A percentile compares a stretch with the other conserved stretches of the same genome.
Conservation (phyloP, 108 stramenopile genomes). For the Stephanodiscus minutulus region DNA sequence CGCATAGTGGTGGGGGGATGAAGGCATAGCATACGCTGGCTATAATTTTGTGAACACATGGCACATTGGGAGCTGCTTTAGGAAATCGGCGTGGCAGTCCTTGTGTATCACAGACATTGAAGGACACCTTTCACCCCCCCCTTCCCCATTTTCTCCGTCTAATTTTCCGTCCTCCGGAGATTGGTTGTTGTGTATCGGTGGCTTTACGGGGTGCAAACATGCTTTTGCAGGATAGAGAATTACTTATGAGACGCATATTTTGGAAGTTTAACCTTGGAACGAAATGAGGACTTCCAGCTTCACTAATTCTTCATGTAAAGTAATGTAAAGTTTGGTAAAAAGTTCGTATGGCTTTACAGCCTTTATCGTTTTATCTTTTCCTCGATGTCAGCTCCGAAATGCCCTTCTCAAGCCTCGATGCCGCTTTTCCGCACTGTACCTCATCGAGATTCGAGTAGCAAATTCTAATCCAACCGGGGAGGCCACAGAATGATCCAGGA, state of each 20-base stretch:
- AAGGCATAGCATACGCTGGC: neutral
- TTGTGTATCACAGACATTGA: neutral
- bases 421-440: slow-evolving; percentile 60
- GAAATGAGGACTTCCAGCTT: neutral
- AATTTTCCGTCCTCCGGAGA: neutral
- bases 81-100: no score
- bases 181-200: slow-evolving; percentile 65
- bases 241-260: no score
- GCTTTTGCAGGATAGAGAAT: slow-evolving; percentile 50
- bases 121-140: neutral
- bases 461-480: slow-evolving; percentile 84
- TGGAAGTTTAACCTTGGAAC: slow-evolving; percentile 10
- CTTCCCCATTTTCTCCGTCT: neutral
- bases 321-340: neutral
- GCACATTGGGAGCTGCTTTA: no score
- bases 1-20: slow-evolving; percentile 44
- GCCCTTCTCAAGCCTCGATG: slow-evolving; percentile 58
- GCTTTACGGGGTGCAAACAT: slow-evolving; percentile 83
- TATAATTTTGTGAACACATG: neutral
- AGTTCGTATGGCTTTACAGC: neutral
- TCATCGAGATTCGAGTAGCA: slow-evolving; percentile 86
- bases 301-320: neutral
- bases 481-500: slow-evolving; percentile 87
- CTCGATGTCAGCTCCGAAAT: slow-evolving; percentile 20
- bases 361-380: neutral